Evolutionary conservation across 306 rosid species (phyloP), one percentile per base, ranked within the genome.

Genomic region (Erythrophleum fordii): DNA sequence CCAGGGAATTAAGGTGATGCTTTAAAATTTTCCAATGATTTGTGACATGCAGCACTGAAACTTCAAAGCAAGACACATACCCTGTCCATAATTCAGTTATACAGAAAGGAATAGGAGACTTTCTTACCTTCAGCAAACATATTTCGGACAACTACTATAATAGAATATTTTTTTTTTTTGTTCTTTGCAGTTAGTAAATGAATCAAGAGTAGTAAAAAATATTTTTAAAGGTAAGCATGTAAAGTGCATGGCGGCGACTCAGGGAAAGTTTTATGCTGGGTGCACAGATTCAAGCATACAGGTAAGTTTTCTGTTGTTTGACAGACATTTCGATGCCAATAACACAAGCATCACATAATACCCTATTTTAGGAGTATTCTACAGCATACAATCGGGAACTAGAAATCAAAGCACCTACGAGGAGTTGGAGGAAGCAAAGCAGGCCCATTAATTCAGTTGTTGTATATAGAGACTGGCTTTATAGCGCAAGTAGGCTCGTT

Each of bases 211-310:
- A 75, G 81, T 68, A 53, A 86, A 69, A 71, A 81, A 78, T 76
- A 69, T 85, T 67, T 85, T 86, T 83, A 87, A 82, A 80, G 83
- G 85, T 62, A 90, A 92, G 81, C 78, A 80, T 49, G 88, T 81
- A 42, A 89, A 89, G 82, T 86, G 91, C 84, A 85, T 90, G 85
- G 17, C 82, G 58, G 78, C 82, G 68, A 81, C 85, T 86, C 88
- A 83, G 26, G 97, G 91, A 68, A 92, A 86, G 87, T 74, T 90
- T 59, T 92, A 87, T 51, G 88, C 79, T 76, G 97, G 97, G 56
- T 92, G 93, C 89, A 81, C 89, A 46, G 88, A 92, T 84, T 87
- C 97, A 81, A 90, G 95, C 88, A 90, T 92, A 83, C 91, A 87
- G 86, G 97, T 90, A 73, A 61, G 87, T 80, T 80, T 41, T 42